A percentile compares a stretch with the other conserved stretches of the same genome.
Conservation (phyloP, 1,284 basidiomycete genomes). For the Termitomyces sp. region DNA sequence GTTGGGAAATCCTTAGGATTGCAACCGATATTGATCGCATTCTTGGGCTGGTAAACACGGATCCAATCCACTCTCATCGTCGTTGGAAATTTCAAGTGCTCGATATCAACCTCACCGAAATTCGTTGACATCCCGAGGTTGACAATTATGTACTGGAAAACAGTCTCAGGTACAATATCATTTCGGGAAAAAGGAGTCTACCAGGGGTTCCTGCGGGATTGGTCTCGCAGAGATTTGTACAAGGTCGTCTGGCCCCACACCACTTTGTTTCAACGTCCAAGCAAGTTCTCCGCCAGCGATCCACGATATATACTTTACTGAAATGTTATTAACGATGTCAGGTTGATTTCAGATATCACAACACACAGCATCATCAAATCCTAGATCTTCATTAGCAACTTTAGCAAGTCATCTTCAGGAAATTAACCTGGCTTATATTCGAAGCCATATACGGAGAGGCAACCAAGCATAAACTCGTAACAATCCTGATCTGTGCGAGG, state of each 20-base stretch:
- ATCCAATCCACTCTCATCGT: conserved; percentile 80
- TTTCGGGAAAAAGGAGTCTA: conserved; percentile 23
- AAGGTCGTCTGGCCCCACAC: conserved; percentile 60
- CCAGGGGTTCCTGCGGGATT: conserved; percentile 84
- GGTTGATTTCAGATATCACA: neutral
- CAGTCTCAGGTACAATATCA: conserved; percentile 3
- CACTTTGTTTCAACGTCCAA: conserved; percentile 76
- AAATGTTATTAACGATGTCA: neutral
- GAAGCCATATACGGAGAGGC: conserved; percentile 50
- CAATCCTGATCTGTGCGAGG: conserved; percentile 37
- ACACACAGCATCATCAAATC: conserved; percentile 42
- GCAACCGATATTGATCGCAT: conserved; percentile 74
- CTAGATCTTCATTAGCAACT: conserved; percentile 19
- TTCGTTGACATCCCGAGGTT: conserved; percentile 81
- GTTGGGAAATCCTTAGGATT: conserved; percentile 80
- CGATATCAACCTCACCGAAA: conserved; percentile 68
- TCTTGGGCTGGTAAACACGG: conserved; percentile 73
- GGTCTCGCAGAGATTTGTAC: conserved; percentile 71
- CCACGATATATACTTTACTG: conserved; percentile 74
- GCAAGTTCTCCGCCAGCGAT: conserved; percentile 56
- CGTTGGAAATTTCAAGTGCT: conserved; percentile 62
- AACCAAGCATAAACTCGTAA: conserved; percentile 42
- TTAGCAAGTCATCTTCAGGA: neutral
- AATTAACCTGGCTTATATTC: conserved; percentile 46
- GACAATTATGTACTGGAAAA: conserved; percentile 62